phyloP scores from a whole-genome alignment of 148 eudicot genomes.

The Silene latifolia region DNA sequence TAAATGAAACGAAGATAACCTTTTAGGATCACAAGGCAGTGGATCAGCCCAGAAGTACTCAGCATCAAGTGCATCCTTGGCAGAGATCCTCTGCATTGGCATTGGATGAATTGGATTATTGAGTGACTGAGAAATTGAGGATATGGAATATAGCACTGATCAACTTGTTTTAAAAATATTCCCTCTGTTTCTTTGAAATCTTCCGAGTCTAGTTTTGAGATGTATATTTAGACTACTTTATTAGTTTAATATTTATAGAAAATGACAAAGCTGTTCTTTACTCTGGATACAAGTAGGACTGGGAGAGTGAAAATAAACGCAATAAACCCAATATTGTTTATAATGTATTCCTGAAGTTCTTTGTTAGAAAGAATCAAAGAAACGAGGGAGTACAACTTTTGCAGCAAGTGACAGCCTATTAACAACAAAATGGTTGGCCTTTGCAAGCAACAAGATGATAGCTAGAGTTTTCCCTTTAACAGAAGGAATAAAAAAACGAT shows the following conservation, averaged over 20 bases:
- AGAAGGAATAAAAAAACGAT: not conserved
- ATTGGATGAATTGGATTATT: not conserved
- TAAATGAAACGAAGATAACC: slow-evolving; percentile 34
- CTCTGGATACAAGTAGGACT: too few species aligned
- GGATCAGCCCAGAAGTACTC: slow-evolving; percentile 94
- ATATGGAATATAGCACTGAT: not conserved
- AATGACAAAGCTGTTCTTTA: too few species aligned
- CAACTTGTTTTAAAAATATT: not conserved
- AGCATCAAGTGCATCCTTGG: slow-evolving; percentile 90
- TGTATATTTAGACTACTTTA: not conserved
- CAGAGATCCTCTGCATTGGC: slow-evolving; percentile 65
- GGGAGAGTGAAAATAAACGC: too few species aligned
- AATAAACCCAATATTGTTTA: too few species aligned
- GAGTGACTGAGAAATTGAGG: not conserved
- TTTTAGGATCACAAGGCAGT: slow-evolving; percentile 87
- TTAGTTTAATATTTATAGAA: too few species aligned
- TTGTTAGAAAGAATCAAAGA: too few species aligned
- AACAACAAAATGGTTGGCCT: too few species aligned
- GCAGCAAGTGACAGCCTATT: too few species aligned
- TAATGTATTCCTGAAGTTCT: too few species aligned
- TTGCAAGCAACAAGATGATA: too few species aligned
- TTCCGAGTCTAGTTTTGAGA: not conserved
- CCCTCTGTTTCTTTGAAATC: not conserved
- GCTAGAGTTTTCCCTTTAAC: not conserved
- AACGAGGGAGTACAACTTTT: too few species aligned